Evolutionary conservation across 305 asterid species (phyloP).

Genomic region (Fraxinus paxiana): DNA sequence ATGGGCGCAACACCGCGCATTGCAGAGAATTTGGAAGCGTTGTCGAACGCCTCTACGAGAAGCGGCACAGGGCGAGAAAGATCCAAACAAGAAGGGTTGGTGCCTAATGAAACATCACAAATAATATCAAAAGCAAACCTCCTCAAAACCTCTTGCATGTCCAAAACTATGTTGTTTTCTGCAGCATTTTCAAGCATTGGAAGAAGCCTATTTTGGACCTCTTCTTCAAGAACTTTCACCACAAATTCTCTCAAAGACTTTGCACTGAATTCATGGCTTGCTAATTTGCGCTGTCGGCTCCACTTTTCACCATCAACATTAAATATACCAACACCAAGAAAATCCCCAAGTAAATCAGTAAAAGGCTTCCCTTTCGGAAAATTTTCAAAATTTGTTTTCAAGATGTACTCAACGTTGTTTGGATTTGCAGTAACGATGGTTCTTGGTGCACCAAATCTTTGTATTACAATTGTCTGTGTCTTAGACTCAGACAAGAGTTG

Average conservation of each 20-base stretch:
- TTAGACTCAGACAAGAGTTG: constrained; percentile 41
- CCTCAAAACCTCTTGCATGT: constrained; percentile 66
- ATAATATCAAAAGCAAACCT: constrained; percentile 57
- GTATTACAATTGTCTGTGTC: constrained; percentile 52
- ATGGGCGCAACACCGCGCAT: constrained; percentile 54
- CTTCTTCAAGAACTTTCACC: constrained; percentile 39
- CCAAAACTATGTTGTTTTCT: constrained; percentile 21
- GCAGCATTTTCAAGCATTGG: constrained; percentile 41
- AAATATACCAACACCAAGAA: constrained; percentile 65
- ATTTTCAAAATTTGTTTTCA: constrained; percentile 54
- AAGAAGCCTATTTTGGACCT: constrained; percentile 35
- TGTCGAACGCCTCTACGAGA: constrained; percentile 52
- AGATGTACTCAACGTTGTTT: constrained; percentile 52
- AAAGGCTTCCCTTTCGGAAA: constrained; percentile 71
- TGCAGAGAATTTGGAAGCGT: constrained; percentile 54
- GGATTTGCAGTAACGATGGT: constrained; percentile 67
- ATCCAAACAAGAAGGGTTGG: constrained; percentile 49
- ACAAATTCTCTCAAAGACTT: constrained; percentile 41
- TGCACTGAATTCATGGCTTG: constrained; percentile 57
- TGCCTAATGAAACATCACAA: constrained; percentile 53
- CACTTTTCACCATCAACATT: constrained; percentile 71
- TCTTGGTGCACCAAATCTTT: constrained; percentile 56
- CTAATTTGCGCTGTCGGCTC: constrained; percentile 60
- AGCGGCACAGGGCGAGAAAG: constrained; percentile 33
- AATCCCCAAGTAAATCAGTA: constrained; percentile 58